These are phyloP conservation scores for Hemileia vastatrix DNA, from an alignment of 1,284 basidiomycete species.

Conservation along the genomic window DNA sequence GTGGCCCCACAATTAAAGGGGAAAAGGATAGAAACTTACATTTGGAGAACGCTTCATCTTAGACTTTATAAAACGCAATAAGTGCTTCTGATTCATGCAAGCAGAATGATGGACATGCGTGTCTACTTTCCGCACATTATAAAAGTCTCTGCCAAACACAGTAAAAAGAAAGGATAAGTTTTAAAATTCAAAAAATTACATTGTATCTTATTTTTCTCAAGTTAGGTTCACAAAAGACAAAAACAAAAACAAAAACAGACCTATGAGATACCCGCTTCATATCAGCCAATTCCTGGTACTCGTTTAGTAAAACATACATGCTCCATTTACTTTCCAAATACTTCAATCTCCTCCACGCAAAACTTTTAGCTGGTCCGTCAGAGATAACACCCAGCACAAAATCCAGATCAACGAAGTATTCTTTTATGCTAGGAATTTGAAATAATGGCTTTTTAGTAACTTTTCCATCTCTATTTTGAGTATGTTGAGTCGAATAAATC, in stretches of 20 bases:
- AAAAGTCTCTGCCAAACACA: constrained; percentile 66
- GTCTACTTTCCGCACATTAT: constrained; percentile 93
- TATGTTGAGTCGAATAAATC: constrained; percentile 53
- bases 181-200: background rate
- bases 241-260: constrained; percentile 26
- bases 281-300: constrained; percentile 85
- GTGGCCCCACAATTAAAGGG: background rate
- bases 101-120: constrained; percentile 98
- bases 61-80: constrained; percentile 97
- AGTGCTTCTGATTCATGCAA: constrained; percentile 98
- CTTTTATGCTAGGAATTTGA: constrained; percentile 72
- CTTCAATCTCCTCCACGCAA: constrained; percentile 84
- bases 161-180: background rate
- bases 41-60: constrained; percentile 58
- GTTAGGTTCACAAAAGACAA: too few relatives aligned
- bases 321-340: constrained; percentile 93
- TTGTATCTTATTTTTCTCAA: too few relatives aligned
- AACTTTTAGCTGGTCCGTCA: constrained; percentile 81
- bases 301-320: constrained; percentile 85
- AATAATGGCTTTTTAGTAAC: constrained; percentile 54
- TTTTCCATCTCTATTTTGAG: constrained; percentile 20
- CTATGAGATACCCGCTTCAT: constrained; percentile 66
- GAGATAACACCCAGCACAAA: constrained; percentile 50
- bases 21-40: constrained; percentile 33
- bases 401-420: constrained; percentile 96